Percentiles rank a stretch among this genome's conserved stretches.
Evolutionary conservation across 805 yeast genomes (phyloP).

Genomic region (Kodamaea kakaduensis): DNA sequence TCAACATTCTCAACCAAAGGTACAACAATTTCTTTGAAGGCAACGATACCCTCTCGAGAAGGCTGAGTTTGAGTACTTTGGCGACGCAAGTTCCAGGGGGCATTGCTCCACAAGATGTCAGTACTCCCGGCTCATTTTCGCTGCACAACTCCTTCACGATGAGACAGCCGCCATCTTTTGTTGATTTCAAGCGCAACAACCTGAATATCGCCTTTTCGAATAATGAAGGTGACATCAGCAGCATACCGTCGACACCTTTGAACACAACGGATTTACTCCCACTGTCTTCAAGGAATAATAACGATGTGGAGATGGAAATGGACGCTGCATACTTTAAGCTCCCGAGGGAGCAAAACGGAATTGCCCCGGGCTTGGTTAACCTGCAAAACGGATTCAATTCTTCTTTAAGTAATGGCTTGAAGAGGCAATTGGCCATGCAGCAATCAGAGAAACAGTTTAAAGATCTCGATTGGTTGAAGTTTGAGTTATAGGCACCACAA

Average conservation of each 20-base stretch:
- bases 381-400: slow-evolving; percentile 8
- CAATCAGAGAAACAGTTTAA: slow-evolving; percentile 14
- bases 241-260: slow-evolving; percentile 14
- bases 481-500: slow-evolving; percentile 24
- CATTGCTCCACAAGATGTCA: slow-evolving; percentile 4
- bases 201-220: background rate
- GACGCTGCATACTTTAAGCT: slow-evolving; percentile 8
- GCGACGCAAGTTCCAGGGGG: slow-evolving; percentile 2
- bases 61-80: slow-evolving; percentile 11
- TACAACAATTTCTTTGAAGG: slow-evolving; percentile 19
- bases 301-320: slow-evolving; percentile 9
- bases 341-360: slow-evolving; percentile 11
- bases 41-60: slow-evolving; percentile 11
- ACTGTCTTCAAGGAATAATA: slow-evolving; percentile 5
- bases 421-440: slow-evolving; percentile 6
- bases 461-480: slow-evolving; percentile 33
- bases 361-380: too few species aligned
- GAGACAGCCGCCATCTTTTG: slow-evolving; percentile 6
- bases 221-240: slow-evolving; percentile 5
- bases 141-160: slow-evolving; percentile 9
- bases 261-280: slow-evolving; percentile 13
- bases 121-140: slow-evolving; percentile 12
- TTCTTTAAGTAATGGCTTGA: slow-evolving; percentile 10
- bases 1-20: slow-evolving; percentile 21
- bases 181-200: slow-evolving; percentile 4